Evolutionary conservation across 139 green algal species (phyloP).

Genomic region (Tetradesmus obliquus): DNA sequence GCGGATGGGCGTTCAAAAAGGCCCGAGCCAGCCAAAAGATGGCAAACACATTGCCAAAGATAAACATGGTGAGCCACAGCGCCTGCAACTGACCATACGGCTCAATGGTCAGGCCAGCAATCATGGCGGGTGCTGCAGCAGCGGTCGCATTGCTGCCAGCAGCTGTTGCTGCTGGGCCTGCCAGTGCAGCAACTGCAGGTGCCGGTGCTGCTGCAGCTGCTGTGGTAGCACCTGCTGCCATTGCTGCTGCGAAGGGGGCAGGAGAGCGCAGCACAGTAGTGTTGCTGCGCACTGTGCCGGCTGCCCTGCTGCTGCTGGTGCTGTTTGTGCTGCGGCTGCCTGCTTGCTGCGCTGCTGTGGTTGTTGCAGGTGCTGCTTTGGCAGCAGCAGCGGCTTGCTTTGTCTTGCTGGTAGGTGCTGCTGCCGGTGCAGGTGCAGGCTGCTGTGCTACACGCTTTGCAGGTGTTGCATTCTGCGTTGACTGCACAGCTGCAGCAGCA

Average conservation of each 20-base stretch:
- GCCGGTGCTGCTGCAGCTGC: not conserved
- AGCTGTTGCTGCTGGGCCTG: not conserved
- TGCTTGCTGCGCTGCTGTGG: not conserved
- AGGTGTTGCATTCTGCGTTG: not conserved
- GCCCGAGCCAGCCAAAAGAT: conserved; percentile 9
- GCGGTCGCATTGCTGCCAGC: not conserved
- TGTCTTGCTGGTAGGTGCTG: not conserved
- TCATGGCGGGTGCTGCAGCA: not conserved
- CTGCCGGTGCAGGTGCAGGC: not conserved
- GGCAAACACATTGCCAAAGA: conserved; percentile 23
- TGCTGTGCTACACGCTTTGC: not conserved
- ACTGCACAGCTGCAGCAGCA: not conserved
- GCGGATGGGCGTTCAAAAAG: conserved; percentile 34
- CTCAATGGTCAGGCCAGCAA: conserved; percentile 5
- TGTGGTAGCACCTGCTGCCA: not conserved
- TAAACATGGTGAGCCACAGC: conserved; percentile 18
- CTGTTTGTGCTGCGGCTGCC: not conserved
- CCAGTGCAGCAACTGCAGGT: not conserved
- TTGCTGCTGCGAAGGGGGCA: not conserved
- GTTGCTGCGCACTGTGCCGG: not conserved
- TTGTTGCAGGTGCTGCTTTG: not conserved
- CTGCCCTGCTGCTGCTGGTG: not conserved
- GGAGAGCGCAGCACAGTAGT: not conserved
- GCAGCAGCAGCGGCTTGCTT: not conserved
- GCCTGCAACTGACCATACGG: not conserved